Base-by-base conservation (phyloP, 257 asterid species). In the Ophiorrhiza pumila region DNA sequence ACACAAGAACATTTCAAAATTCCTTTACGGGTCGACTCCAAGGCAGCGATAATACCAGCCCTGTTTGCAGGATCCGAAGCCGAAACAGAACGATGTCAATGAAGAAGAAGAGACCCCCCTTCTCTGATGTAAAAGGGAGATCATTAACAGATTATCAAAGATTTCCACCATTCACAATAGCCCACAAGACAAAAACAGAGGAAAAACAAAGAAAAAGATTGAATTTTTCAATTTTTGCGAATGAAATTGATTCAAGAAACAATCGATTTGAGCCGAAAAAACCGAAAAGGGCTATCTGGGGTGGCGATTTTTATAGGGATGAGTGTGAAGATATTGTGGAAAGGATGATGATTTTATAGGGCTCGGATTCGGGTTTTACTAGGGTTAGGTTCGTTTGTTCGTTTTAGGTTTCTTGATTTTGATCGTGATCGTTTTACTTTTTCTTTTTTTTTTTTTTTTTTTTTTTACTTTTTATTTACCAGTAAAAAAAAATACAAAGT, bases 11-110 rank as follows among this genome's bases (percentile, higher is more conserved):
- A 43, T 18, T 9, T 10, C 1, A 47, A 45, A 1, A 25, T 20
- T 29, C 68, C 32, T 12, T 88, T 82, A 91, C 7, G 97, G 98
- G 83, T 93, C 96, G 71, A 88, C 74, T 73, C 97, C 98, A 52
- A 87, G 79, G 96, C 98, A 93, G 83, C 96, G 97, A 79, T 79
- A 93, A 86, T 93, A 89, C 98, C 98, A 93, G 93, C 93, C 98
- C 81, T 85, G 89, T 83, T 87, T 91, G 89, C 95, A 93, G 71
- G 90, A 93, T 8, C 93, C 96, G 65, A 91, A 88, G 55, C 87
- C 84, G 87, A 87, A 84, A 34, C 79, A 76, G 39, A 65, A 77
- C 9, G 88, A 56, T 23, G 68, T 58, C 62, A 65, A 80, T 39
- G 81, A 79, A 77, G 83, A 79, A 82, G 76, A 43, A 80, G 85